phyloP scores from a whole-genome alignment of 306 rosid species.

The Glycine latifolia region DNA sequence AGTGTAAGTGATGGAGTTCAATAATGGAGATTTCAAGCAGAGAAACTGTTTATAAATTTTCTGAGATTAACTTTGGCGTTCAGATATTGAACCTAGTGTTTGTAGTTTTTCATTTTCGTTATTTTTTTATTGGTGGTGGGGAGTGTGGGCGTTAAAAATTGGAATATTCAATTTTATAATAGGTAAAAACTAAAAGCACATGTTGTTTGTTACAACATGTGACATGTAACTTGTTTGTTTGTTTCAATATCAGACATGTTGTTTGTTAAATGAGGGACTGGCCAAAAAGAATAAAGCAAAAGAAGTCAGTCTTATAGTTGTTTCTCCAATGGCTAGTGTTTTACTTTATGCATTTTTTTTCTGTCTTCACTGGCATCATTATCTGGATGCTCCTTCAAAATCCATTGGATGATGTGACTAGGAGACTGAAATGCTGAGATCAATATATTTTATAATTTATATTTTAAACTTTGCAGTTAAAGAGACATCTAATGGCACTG shows the following conservation, averaged over 20 bases:
- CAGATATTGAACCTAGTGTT: neutral
- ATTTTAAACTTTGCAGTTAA: slow-evolving; percentile 57
- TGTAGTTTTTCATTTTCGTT: neutral
- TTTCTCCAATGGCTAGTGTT: too few relatives aligned
- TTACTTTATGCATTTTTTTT: too few relatives aligned
- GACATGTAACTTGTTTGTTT: too few relatives aligned
- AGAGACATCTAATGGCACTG: slow-evolving; percentile 53
- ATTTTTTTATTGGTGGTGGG: neutral
- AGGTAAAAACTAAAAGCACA: neutral
- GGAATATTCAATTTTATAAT: slow-evolving; percentile 1
- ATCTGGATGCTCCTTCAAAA: too few relatives aligned
- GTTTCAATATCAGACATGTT: neutral
- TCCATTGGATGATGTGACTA: neutral
- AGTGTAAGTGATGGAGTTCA: slow-evolving; percentile 56
- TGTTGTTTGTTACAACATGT: neutral
- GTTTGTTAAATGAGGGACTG: slow-evolving; percentile 11
- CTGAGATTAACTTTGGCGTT: neutral
- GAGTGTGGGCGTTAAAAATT: neutral
- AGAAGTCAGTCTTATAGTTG: too few relatives aligned
- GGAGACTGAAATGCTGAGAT: slow-evolving; percentile 17
- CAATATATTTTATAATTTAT: neutral
- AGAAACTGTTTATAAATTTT: neutral
- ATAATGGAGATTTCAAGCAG: neutral
- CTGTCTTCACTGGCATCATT: too few relatives aligned
- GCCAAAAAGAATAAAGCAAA: too few relatives aligned